Evolutionary conservation across 371 early-diverging fungal genomes (phyloP).

Genomic region (Parasitella parasitica): DNA sequence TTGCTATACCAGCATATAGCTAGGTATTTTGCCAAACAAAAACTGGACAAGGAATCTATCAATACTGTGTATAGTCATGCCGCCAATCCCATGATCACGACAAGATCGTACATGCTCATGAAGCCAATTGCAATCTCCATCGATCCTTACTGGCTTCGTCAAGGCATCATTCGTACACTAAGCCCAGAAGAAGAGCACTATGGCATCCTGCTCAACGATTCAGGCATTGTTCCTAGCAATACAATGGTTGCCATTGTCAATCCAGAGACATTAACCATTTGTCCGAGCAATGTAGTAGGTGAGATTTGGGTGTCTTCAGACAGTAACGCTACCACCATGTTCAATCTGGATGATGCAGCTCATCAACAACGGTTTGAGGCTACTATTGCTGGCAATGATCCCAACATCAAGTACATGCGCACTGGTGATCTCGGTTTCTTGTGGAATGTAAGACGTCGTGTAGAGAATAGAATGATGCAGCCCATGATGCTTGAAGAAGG

Average conservation of each 20-base stretch:
- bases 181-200: constrained; percentile 54
- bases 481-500: constrained; percentile 55
- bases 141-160: constrained; percentile 63
- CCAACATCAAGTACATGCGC: constrained; percentile 67
- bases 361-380: constrained; percentile 40
- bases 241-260: constrained; percentile 87
- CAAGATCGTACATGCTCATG: constrained; percentile 77
- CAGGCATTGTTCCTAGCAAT: constrained; percentile 75
- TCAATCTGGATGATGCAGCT: constrained; percentile 27
- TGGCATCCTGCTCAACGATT: constrained; percentile 71
- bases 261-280: constrained; percentile 64
- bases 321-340: constrained; percentile 54
- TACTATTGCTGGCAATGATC: constrained; percentile 65
- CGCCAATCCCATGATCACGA: constrained; percentile 78
- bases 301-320: constrained; percentile 87
- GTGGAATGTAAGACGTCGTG: constrained; percentile 58
- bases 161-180: constrained; percentile 63
- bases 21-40: constrained; percentile 51
- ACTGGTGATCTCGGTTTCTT: constrained; percentile 88
- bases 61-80: constrained; percentile 73
- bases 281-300: constrained; percentile 74
- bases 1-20: constrained; percentile 50
- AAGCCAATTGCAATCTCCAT: constrained; percentile 66
- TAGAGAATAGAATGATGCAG: constrained; percentile 26
- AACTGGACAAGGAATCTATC: constrained; percentile 67